Base-by-base conservation (phyloP, 177 flowering plant species). In the Vitis hybrid region DNA sequence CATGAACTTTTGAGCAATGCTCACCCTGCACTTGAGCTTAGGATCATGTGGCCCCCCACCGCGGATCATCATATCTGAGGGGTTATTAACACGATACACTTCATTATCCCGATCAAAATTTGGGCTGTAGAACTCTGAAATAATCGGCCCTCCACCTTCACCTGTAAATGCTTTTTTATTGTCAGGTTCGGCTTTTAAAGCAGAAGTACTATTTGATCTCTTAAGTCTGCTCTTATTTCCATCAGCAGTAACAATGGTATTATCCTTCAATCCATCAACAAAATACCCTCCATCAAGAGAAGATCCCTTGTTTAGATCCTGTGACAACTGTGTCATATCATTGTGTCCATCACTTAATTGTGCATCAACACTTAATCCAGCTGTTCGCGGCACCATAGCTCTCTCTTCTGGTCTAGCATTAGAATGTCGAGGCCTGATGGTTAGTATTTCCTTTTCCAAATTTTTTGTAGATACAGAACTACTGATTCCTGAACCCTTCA, bases 11-110 rank as follows among this genome's bases (percentile, higher is more conserved):
- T 3, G 65, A 54, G 65, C 19, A 65, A 56, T 35, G 40, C 94
- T 77, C 67, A 94, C 99, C 88, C 95, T 85, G 67, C 97, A 90
- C 78, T 76, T 90, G 63, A 94, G 88, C 82, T 88, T 96, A 59
- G 92, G 86, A 71, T 30, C 72, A 72, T 81, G 79, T 27, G 61
- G 76, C 51, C 84, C 91, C 54, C 84, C 94, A 70, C 68, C 70
- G 5, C 58, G 78, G 19, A 76, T 21, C 7, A 81, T 71, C 56
- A 77, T 72, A 61, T 86, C 87, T 54, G 90, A 77, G 58, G 74
- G 70, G 73, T 72, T 84, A 56, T 70, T 80, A 55, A 61, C 71
- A 62, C 21, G 69, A 52, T 64, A 30, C 17, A 63, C 83, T 56
- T 66, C 81, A 60, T 68, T 81, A 56, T 24, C 78, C 24, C 68